phyloP scores from a whole-genome alignment of 2,329 filamentous ascomycete species.

The Daldinia eschscholtzii region DNA sequence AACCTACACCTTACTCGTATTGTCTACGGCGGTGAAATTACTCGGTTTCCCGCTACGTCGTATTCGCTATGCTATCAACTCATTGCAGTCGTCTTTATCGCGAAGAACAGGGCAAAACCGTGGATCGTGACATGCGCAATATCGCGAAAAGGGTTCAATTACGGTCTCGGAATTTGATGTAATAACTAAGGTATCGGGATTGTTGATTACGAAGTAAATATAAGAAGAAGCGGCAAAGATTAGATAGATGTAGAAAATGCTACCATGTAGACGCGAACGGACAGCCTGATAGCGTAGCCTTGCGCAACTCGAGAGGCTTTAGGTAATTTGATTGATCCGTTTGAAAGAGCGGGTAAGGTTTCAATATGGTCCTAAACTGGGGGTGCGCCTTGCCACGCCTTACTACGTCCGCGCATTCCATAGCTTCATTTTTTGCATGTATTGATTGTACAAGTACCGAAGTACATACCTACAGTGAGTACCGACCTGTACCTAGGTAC shows the following conservation, averaged over 20 bases:
- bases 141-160: neutral
- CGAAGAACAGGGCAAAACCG: conserved; percentile 17
- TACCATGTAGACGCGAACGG: conserved; percentile 19
- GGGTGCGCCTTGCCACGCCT: conserved; percentile 26
- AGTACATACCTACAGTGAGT: neutral
- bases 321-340: conserved; percentile 35
- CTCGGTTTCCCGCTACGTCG: conserved; percentile 25
- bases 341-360: conserved; percentile 1
- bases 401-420: conserved; percentile 21
- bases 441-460: neutral
- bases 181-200: neutral
- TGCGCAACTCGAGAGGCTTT: conserved; percentile 35
- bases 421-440: neutral
- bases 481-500: too few species aligned
- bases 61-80: conserved; percentile 33
- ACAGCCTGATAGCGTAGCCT: conserved; percentile 38
- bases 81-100: conserved; percentile 34
- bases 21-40: conserved; percentile 33
- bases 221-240: conserved; percentile 11
- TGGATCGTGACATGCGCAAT: conserved; percentile 35
- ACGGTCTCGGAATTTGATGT: neutral
- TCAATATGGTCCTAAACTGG: conserved; percentile 21
- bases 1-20: conserved; percentile 16
- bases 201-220: conserved; percentile 3
- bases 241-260: conserved; percentile 8